Base-by-base conservation (phyloP, 805 yeast species). In the Pichia membranifaciens region DNA sequence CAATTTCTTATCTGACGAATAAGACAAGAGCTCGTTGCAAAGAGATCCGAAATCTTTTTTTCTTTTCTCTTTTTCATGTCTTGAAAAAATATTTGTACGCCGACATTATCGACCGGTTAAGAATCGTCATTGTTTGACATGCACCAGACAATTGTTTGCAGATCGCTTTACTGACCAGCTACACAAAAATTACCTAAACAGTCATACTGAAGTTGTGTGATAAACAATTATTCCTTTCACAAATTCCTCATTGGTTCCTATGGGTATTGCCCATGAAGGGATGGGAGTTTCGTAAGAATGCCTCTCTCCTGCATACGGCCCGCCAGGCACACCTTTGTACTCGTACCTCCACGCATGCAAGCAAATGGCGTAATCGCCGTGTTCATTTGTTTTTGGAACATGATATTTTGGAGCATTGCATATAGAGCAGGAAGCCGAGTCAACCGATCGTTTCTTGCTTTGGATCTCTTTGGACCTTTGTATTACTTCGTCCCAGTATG, bases 271-370 rank as follows among this genome's bases (percentile, higher is more conserved):
- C 46, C 47, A 44, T 6, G 7, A 13, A 10, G 47, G 47, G 3
- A 44, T 21, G 6, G 12, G 10, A 32, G 28, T 21, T 25, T 44
- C 38, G 16, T 18, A 44, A 4, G 10, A 22, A 12, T 38, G 28
- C 10, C 31, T n/a, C 22, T 44, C 43, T 12, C 42, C 42, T 13
- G 8, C 28, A 38, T 44, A 44, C 5, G 28, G 39, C 3, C 47
- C 43, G n/a, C 22, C 13, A 2, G 47, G n/a, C 5, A 32, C 18
- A 15, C 38, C 47, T 4, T 2, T 29, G 34, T 35, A 45, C 8
- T 33, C 52, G 51, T 75, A 72, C 20, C 58, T 55, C 47, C 58
- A 62, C 2, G 80, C 71, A 58, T 77, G 82, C 43, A 77, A 60
- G 68, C 71, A 74, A 8, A 76, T 65, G 8, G 60, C 61, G 17